Percentiles rank a stretch among this genome's conserved stretches.
Evolutionary conservation across 2,329 filamentous ascomycete genomes (phyloP).

Genomic region (Colletotrichum eremochloae): DNA sequence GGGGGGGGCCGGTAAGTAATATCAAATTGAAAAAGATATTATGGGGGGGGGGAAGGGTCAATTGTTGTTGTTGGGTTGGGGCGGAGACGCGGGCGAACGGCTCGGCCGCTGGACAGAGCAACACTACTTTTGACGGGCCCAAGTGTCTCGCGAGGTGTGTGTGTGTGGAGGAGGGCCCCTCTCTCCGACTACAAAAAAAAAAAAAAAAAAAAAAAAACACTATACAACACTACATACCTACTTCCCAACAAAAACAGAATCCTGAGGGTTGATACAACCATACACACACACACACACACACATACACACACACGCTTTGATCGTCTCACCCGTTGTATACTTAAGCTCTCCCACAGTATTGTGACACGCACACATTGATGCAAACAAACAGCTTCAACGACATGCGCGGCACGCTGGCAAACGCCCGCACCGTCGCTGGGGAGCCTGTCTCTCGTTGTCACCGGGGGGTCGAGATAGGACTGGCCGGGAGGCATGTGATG

Average conservation of each 20-base stretch:
- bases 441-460: neutral
- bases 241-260: constrained; percentile 4
- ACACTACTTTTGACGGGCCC: neutral
- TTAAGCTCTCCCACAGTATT: neutral
- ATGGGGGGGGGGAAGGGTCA: neutral
- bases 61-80: constrained; percentile 22
- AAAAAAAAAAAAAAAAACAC: neutral
- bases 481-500: neutral
- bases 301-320: neutral
- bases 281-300: neutral
- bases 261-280: neutral
- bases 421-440: neutral
- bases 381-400: neutral
- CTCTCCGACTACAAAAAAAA: neutral
- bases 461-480: neutral
- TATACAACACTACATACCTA: neutral
- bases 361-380: neutral
- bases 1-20: neutral
- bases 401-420: neutral
- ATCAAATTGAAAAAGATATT: neutral
- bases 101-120: constrained; percentile 28
- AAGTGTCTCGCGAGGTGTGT: neutral
- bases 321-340: neutral
- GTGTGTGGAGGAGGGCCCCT: neutral
- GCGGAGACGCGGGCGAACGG: constrained; percentile 39